Percentiles rank a stretch among this genome's conserved stretches.
These are phyloP conservation scores for Wallacemonas sp. DNA, from an alignment of 208 protist genomes.

Conservation along the genomic window DNA sequence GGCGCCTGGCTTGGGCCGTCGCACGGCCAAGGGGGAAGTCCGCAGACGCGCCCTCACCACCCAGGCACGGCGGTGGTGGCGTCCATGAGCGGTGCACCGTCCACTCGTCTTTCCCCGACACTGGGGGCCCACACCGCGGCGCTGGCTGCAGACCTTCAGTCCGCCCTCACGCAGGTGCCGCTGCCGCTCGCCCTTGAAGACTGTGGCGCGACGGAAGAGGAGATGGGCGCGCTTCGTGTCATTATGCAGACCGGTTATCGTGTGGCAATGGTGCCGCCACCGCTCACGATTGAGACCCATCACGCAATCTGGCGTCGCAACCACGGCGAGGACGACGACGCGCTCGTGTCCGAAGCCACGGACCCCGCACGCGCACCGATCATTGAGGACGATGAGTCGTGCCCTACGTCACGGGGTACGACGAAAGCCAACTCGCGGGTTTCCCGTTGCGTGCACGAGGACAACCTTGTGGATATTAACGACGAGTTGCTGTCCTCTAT, in stretches of 20 bases:
- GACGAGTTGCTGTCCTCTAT: background rate
- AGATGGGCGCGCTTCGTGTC: slow-evolving; percentile 7
- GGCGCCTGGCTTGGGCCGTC: background rate
- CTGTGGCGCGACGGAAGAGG: slow-evolving; percentile 4
- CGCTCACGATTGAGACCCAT: slow-evolving; percentile 40
- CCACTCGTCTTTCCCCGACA: background rate
- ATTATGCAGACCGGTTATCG: slow-evolving; percentile 32
- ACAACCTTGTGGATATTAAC: slow-evolving; percentile 24
- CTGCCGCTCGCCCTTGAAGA: background rate
- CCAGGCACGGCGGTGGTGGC: background rate
- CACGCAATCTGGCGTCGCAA: slow-evolving; percentile 29
- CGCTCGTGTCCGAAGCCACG: too few species aligned
- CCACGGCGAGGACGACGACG: background rate
- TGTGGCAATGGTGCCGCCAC: slow-evolving; percentile 47
- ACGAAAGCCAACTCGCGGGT: slow-evolving; percentile 13
- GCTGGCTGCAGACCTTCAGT: background rate
- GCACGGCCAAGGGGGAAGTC: background rate
- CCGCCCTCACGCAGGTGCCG: background rate
- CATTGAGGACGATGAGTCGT: background rate
- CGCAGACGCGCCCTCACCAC: background rate
- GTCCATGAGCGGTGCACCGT: background rate
- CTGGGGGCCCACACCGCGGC: background rate
- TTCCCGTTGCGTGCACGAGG: slow-evolving; percentile 15
- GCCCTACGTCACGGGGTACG: too few species aligned
- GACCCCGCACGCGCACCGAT: too few species aligned